phyloP scores from a whole-genome alignment of 2,329 filamentous ascomycete species.

The Blumeria graminis region DNA sequence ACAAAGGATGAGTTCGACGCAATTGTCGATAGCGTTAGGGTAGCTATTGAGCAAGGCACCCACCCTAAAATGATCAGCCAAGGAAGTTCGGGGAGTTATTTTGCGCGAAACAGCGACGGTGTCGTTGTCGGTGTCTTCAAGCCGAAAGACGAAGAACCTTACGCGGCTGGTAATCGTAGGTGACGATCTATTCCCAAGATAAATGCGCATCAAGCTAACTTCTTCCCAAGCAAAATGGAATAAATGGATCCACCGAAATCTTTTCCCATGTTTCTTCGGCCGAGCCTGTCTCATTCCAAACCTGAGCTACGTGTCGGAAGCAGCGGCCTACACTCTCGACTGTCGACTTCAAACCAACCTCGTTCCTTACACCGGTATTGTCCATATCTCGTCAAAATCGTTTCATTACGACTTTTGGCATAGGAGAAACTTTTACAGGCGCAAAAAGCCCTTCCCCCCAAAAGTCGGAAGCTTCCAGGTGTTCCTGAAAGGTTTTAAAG shows the following conservation, averaged over 20 bases:
- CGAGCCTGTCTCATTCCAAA: conserved; percentile 89
- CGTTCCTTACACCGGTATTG: conserved; percentile 90
- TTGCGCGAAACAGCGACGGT: conserved; percentile 72
- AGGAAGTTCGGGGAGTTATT: conserved; percentile 94
- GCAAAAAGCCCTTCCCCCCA: conserved; percentile 62
- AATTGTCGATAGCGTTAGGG: conserved; percentile 69
- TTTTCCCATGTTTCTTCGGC: conserved; percentile 95
- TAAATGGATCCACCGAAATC: conserved; percentile 95
- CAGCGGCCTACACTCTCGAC: conserved; percentile 87
- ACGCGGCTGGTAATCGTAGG: conserved; percentile 62
- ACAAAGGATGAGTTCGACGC: conserved; percentile 64
- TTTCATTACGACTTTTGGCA: conserved; percentile 99
- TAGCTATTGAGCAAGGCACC: conserved; percentile 70
- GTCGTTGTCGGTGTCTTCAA: conserved; percentile 97
- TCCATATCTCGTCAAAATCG: conserved; percentile 81
- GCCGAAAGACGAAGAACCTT: conserved; percentile 96
- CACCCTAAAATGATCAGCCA: conserved; percentile 94
- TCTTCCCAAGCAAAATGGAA: conserved; percentile 57
- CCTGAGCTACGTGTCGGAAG: conserved; percentile 91
- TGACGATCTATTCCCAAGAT: background rate
- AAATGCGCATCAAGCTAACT: background rate
- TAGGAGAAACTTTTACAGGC: conserved; percentile 63
- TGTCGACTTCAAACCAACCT: conserved; percentile 71
- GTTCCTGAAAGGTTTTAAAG: conserved; percentile 89
- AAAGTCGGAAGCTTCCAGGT: conserved; percentile 95